These are phyloP conservation scores for Saccharum hybrid DNA, from an alignment of 202 grass and related monocot species.

Conservation along the genomic window DNA sequence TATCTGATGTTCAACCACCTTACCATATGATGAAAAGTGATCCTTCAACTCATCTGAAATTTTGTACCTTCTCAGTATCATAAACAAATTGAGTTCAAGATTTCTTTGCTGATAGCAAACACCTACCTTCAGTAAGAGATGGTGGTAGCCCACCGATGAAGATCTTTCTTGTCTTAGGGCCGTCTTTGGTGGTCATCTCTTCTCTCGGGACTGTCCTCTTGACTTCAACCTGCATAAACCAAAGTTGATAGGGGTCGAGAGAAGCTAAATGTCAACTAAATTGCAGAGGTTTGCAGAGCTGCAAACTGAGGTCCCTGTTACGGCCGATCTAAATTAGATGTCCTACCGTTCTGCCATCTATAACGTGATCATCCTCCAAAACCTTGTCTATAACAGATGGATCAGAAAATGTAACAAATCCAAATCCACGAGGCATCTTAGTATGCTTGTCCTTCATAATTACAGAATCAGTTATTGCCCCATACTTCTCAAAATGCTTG, in stretches of 20 bases:
- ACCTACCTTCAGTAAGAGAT: constrained; percentile 78
- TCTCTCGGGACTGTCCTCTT: constrained; percentile 96
- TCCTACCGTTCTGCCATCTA: constrained; percentile 92
- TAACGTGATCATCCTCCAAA: constrained; percentile 93
- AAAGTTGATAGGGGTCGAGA: constrained; percentile 28
- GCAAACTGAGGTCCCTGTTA: constrained; percentile 47
- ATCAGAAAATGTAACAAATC: constrained; percentile 99
- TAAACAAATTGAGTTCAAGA: background rate
- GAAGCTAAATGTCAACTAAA: constrained; percentile 32
- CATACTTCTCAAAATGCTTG: constrained; percentile 97
- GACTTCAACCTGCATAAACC: constrained; percentile 74
- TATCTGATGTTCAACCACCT: constrained; percentile 88
- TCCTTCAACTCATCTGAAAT: constrained; percentile 96
- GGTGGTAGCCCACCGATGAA: constrained; percentile 87
- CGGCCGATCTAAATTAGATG: constrained; percentile 52
- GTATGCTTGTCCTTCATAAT: constrained; percentile 99
- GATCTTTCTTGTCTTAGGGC: constrained; percentile 93
- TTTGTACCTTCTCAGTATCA: constrained; percentile 40
- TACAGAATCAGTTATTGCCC: constrained; percentile 94
- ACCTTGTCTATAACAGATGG: constrained; percentile 95
- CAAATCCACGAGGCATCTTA: constrained; percentile 98
- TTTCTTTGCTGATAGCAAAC: constrained; percentile 3
- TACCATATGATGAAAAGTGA: constrained; percentile 86
- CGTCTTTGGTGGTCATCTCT: constrained; percentile 77
- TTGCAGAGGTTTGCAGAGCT: background rate